These are phyloP conservation scores for Cladosporium phlei DNA, from an alignment of 2,329 filamentous ascomycete genomes.

Conservation along the genomic window DNA sequence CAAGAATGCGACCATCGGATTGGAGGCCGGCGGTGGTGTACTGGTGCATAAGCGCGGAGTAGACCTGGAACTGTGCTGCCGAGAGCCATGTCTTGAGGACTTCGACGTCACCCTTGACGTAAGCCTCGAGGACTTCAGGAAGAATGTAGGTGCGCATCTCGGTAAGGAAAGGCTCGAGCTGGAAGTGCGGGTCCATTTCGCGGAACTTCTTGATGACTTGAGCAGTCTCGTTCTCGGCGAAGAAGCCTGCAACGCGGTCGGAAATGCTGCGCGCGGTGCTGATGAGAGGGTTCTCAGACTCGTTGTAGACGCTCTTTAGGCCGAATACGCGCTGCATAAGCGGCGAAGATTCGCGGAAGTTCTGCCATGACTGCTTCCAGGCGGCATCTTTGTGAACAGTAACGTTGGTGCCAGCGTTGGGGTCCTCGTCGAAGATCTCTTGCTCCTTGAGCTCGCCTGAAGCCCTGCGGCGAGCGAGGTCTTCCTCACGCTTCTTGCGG, in stretches of 20 bases:
- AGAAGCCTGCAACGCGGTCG: constrained; percentile 89
- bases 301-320: constrained; percentile 82
- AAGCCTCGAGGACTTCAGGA: constrained; percentile 93
- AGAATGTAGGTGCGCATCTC: constrained; percentile 98
- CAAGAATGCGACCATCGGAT: constrained; percentile 89
- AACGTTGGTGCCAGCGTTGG: constrained; percentile 88
- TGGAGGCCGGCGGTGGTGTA: constrained; percentile 90
- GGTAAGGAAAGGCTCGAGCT: constrained; percentile 87
- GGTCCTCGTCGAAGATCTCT: constrained; percentile 74
- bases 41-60: constrained; percentile 93
- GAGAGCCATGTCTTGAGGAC: constrained; percentile 93
- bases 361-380: constrained; percentile 97
- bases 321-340: constrained; percentile 83
- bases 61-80: constrained; percentile 92
- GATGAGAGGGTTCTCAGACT: constrained; percentile 95
- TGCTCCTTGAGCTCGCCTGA: constrained; percentile 37
- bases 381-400: constrained; percentile 94
- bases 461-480: constrained; percentile 52
- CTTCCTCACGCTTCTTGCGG: constrained; percentile 67
- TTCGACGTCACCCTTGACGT: constrained; percentile 91
- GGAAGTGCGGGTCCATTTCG: constrained; percentile 90
- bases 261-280: constrained; percentile 90
- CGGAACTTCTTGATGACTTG: constrained; percentile 98
- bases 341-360: constrained; percentile 86
- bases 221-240: constrained; percentile 96